Percentiles rank a stretch among this genome's conserved stretches.
phyloP scores from a whole-genome alignment of 345 rosid genomes.

The Camelina hispida region DNA sequence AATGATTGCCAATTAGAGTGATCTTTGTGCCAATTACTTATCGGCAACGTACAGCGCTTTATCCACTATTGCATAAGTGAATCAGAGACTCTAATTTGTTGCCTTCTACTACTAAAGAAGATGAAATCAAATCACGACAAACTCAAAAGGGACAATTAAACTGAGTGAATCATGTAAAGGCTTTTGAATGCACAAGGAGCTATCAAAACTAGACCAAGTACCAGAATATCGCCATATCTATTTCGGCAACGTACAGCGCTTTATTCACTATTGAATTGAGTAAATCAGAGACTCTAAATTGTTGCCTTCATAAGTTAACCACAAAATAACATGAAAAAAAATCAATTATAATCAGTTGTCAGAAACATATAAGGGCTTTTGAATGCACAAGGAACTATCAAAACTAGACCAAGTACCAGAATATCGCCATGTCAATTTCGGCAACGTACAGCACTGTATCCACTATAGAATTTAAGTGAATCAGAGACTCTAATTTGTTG shows the following conservation, averaged over 20 bases:
- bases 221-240: constrained; percentile 55
- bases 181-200: constrained; percentile 59
- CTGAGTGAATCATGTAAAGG: constrained; percentile 36
- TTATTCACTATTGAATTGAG: constrained; percentile 50
- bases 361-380: constrained; percentile 47
- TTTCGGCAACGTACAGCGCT: constrained; percentile 87
- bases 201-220: constrained; percentile 24
- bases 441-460: constrained; percentile 84
- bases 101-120: too few species aligned
- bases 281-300: constrained; percentile 80
- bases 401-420: constrained; percentile 46
- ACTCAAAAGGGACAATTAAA: too few species aligned
- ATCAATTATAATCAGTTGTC: background rate
- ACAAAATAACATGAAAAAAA: too few species aligned
- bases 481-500: constrained; percentile 85
- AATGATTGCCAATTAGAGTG: background rate
- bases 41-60: constrained; percentile 46
- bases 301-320: constrained; percentile 50
- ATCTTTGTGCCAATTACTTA: constrained; percentile 9
- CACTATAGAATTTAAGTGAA: constrained; percentile 53
- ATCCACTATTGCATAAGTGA: constrained; percentile 23
- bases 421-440: constrained; percentile 54
- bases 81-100: constrained; percentile 37
- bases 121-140: too few species aligned
- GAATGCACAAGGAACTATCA: constrained; percentile 52